Base-by-base conservation (phyloP, 805 yeast species). In the Suhomyces xylopsoci region DNA sequence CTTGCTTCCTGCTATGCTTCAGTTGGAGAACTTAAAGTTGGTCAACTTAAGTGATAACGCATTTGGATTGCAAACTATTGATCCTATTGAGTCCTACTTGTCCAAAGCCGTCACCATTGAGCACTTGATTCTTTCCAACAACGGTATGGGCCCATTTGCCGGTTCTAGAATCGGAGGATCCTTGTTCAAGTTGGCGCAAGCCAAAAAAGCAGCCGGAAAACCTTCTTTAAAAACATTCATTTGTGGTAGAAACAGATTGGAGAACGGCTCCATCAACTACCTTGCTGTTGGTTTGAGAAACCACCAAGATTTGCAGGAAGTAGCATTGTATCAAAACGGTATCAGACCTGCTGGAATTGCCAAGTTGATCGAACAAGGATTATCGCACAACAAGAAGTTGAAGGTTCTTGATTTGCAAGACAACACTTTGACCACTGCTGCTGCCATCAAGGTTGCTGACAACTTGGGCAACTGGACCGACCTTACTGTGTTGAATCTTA, bases 131-230 rank as follows among this genome's bases (percentile, higher is more conserved):
- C 77, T 94, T 56, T 87, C 97, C 46, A 94, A 94, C 73, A 94
- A 94, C 69, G 99, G 99, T 51, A 87, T 94, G 84, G 99, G 99
- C 34, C 99, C 99, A 24, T 88, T 88, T 67, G 96, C 98, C 0
- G 99, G 99, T 62, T 87, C 93, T 52, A 82, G 96, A 67, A 88
- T 94, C 56, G 99, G 97, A 55, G 83, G 84, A 62, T 89, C 97
- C 3, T 80, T 94, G 46, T 89, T 77, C 72, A 79, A 81, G 60
- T 79, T 93, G 58, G 83, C 94, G 19, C 69, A 68, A 49, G 85
- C 84, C 52, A 91, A 91, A 71, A 68, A 75, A 57, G 66, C 69
- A n/a, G 71, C 73, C 42, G 75, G 80, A 20, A 72, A 81, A 50
- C 71, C 76, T 30, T 70, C 81, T 14, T 80, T 91, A 65, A 85